Evolutionary conservation across 108 stramenopile species (phyloP).

Genomic region (Cyclotella baltica): DNA sequence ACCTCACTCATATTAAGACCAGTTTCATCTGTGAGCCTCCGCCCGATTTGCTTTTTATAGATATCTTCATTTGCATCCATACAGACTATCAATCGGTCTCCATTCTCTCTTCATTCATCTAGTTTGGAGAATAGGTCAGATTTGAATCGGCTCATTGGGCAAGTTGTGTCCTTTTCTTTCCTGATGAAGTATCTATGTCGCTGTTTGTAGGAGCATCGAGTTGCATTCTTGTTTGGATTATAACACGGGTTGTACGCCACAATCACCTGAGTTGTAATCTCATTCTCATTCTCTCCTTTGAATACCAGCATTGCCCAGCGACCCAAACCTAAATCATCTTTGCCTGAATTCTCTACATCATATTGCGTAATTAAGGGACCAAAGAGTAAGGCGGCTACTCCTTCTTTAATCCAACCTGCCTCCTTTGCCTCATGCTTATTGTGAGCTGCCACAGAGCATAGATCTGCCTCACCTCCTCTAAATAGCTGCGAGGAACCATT

Average conservation of each 20-base stretch:
- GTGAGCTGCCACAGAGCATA: not conserved
- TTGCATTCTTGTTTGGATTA: not conserved
- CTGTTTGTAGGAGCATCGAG: constrained; percentile 15
- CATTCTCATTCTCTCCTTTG: not conserved
- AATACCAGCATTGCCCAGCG: not conserved
- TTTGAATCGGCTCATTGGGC: constrained; percentile 1
- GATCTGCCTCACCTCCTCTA: constrained; percentile 15
- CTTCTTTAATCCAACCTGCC: not conserved
- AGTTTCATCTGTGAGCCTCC: not conserved
- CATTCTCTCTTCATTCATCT: not conserved
- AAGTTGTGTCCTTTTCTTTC: not conserved
- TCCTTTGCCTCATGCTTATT: not conserved
- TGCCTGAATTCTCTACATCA: not conserved
- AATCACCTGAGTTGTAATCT: not conserved
- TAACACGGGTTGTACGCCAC: too few relatives aligned
- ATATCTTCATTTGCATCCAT: constrained; percentile 30
- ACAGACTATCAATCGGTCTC: constrained; percentile 9
- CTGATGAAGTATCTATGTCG: constrained; percentile 1
- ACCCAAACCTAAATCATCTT: constrained; percentile 2
- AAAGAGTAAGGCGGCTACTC: not conserved
- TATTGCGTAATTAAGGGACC: not conserved
- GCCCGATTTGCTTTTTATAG: not conserved
- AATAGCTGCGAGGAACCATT: not conserved
- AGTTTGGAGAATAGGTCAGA: constrained; percentile 4
- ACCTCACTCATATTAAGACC: not conserved